Evolutionary conservation across 176 grass and related monocot genomes (phyloP).

Genomic region (Saccharum officinarum): DNA sequence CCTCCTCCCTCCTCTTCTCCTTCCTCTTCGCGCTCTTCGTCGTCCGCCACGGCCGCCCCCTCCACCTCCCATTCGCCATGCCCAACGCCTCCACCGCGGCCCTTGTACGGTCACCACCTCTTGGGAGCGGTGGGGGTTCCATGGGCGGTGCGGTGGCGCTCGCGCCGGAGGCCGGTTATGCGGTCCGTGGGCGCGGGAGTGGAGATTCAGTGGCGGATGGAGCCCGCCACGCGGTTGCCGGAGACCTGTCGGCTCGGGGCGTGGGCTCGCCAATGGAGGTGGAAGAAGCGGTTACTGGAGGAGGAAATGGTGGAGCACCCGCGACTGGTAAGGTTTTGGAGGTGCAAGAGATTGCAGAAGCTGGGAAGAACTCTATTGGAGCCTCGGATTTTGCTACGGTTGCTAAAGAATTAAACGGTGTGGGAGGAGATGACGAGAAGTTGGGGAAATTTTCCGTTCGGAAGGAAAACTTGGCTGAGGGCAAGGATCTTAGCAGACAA

Average conservation of each 20-base stretch:
- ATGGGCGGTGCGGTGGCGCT: not conserved
- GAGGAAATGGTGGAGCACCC: slow-evolving; percentile 12
- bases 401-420: not conserved
- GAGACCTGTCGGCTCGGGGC: not conserved
- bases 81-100: not conserved
- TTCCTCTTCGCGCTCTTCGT: slow-evolving; percentile 52
- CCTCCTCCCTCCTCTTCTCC: slow-evolving; percentile 76
- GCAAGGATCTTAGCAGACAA: not conserved
- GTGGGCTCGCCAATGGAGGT: slow-evolving; percentile 13
- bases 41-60: slow-evolving; percentile 49
- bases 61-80: slow-evolving; percentile 37
- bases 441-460: slow-evolving; percentile 24
- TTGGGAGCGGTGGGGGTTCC: not conserved
- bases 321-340: slow-evolving; percentile 28
- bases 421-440: not conserved
- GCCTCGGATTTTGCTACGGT: slow-evolving; percentile 2
- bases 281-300: not conserved
- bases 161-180: not conserved
- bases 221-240: not conserved
- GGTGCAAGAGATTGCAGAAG: slow-evolving; percentile 1
- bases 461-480: slow-evolving; percentile 14
- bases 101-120: not conserved
- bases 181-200: not conserved
- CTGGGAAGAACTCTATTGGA: slow-evolving; percentile 22
- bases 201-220: not conserved